A percentile compares a stretch with the other conserved stretches of the same genome.
phyloP scores from a whole-genome alignment of 73 alveolate genomes.

The Uronychia binucleata region DNA sequence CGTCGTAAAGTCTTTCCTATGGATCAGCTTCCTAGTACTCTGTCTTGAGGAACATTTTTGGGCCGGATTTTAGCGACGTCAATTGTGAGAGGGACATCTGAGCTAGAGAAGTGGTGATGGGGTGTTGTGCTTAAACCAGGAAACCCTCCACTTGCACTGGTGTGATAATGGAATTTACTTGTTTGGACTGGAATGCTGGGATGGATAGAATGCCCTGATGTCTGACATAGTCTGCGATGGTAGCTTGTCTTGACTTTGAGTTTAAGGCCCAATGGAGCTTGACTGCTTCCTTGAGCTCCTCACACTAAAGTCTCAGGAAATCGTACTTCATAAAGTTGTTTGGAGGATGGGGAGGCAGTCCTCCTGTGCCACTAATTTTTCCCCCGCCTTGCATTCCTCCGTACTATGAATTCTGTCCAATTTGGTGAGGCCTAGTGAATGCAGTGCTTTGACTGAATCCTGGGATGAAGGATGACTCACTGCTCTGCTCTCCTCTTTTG shows the following conservation, averaged over 20 bases:
- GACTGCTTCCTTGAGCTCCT: background rate
- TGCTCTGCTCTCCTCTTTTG: no score
- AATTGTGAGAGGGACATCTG: background rate
- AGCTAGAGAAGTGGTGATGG: background rate
- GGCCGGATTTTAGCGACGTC: background rate
- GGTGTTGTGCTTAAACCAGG: no score
- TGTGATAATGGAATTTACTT: background rate
- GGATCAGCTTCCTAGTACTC: background rate
- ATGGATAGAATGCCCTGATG: background rate
- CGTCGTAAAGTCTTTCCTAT: conserved; percentile 37
- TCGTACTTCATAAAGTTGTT: background rate
- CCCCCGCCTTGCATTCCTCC: no score
- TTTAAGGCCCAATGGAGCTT: no score
- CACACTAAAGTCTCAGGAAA: background rate
- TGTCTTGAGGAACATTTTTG: background rate
- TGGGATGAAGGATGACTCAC: no score
- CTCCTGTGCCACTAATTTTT: background rate
- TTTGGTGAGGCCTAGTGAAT: no score
- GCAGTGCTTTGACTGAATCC: no score
- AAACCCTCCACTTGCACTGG: no score
- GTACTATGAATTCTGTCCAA: no score
- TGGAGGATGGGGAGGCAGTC: background rate
- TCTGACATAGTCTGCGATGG: background rate
- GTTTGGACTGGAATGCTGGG: background rate
- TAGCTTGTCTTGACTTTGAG: background rate